Percentiles rank a stretch among this genome's conserved stretches.
phyloP scores from a whole-genome alignment of 1,284 basidiomycete genomes.

The Rhodotorula sp. region DNA sequence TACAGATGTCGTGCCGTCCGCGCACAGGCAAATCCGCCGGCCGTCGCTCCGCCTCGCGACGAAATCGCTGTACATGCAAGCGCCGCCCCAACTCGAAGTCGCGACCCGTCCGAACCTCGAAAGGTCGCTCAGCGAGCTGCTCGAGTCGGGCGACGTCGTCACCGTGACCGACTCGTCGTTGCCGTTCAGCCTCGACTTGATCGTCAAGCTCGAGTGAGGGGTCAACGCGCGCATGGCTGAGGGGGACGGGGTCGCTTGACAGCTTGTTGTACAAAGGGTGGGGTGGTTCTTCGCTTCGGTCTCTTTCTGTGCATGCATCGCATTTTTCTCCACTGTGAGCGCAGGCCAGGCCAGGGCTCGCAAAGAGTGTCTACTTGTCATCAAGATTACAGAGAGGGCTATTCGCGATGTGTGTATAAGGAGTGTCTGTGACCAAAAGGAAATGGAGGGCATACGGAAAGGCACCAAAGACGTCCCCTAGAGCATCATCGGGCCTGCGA shows the following conservation, averaged over 20 bases:
- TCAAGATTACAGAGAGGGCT: too few species aligned
- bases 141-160: slow-evolving; percentile 51
- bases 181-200: slow-evolving; percentile 79
- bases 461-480: neutral
- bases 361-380: too few species aligned
- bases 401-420: too few species aligned
- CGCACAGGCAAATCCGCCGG: slow-evolving; percentile 66
- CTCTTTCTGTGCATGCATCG: too few species aligned
- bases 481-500: slow-evolving; percentile 73
- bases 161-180: slow-evolving; percentile 82
- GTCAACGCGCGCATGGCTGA: too few species aligned
- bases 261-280: slow-evolving; percentile 1
- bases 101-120: slow-evolving; percentile 84
- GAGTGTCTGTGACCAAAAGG: too few species aligned
- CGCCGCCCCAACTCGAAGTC: slow-evolving; percentile 82
- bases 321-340: neutral
- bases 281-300: too few species aligned
- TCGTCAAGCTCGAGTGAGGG: slow-evolving; percentile 42
- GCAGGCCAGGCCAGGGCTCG: neutral
- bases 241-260: too few species aligned
- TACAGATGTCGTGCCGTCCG: neutral
- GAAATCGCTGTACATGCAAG: slow-evolving; percentile 84
- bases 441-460: too few species aligned
- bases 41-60: slow-evolving; percentile 57
- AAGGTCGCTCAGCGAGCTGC: slow-evolving; percentile 77